Base-by-base conservation (phyloP, 129 eudicot genomes). In the Centaurea solstitialis region DNA sequence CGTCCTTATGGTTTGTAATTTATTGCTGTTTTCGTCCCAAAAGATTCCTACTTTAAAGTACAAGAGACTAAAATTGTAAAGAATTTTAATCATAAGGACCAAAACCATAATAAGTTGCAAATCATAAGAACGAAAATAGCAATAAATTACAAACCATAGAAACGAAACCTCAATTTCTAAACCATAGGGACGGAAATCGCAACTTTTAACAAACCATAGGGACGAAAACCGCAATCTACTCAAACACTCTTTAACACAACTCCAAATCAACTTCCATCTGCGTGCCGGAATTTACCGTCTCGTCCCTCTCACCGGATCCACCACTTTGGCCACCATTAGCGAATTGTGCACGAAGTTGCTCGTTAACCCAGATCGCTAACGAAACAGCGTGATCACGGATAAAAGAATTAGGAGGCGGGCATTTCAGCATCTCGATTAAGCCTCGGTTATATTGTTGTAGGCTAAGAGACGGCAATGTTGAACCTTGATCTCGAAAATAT, bases 371-470 rank as follows among this genome's bases (percentile, higher is more conserved):
- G 20, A 88, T 89, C 30, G 96, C 90, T 65, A 94, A 72, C 33
- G 93, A 87, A 87, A 88, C 93, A 77, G 96, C 96, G 78, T 92
- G 93, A 75, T 94, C 98, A 65, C 98, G 92, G 22, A 85, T 86
- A 75, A 90, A 83, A 73, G 97, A 94, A 89, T 92, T 94, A 71
- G 88, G 82, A 13, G 90, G 98, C 20, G 94, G 91, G 77, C 93
- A 94, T 22, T 65, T 77, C 17, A 94, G 85, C 88, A 94, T 78
- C 5, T 90, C 79, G 64, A 86, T 82, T 85, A 94, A 82, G 47
- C 93, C 87, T 74, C 82, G 85, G 50, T 87, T 85, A 72, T 82
- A 94, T 81, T 89, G 96, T 24, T 69, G 66, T 78, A 94, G 82
- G 38, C 96, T 90, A 61, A 85, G 33, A 50, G 98, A 94, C 5